These are phyloP conservation scores for Globisporangium solare DNA, from an alignment of 352 stramenopile species.

Conservation along the genomic window DNA sequence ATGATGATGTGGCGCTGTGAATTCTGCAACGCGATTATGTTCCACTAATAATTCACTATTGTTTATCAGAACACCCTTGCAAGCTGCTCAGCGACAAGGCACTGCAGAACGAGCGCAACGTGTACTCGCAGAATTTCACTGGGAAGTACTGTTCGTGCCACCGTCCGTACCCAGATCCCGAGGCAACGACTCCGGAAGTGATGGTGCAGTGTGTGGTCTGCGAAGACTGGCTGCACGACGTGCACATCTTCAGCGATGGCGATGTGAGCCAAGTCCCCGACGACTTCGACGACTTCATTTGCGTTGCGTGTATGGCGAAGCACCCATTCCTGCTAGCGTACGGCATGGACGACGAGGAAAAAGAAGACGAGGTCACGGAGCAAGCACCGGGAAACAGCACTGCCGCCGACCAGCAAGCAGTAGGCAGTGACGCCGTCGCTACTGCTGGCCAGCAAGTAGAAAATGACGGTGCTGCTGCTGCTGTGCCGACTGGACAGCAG, in stretches of 20 bases:
- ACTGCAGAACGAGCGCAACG: constrained; percentile 43
- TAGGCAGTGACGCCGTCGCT: neutral
- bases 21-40: neutral
- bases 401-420: neutral
- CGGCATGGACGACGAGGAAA: constrained; percentile 23
- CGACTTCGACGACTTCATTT: constrained; percentile 68
- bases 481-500: neutral
- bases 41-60: neutral
- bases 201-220: constrained; percentile 80
- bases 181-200: constrained; percentile 53
- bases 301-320: constrained; percentile 54
- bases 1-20: too few species aligned
- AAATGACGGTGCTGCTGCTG: neutral
- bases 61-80: constrained; percentile 29
- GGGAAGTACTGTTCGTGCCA: constrained; percentile 69
- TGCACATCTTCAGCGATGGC: constrained; percentile 40
- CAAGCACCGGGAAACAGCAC: neutral
- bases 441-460: constrained; percentile 1
- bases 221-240: constrained; percentile 76
- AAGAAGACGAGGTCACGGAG: constrained; percentile 8
- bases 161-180: constrained; percentile 69
- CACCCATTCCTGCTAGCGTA: constrained; percentile 64
- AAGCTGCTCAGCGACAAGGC: constrained; percentile 53
- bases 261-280: constrained; percentile 12
- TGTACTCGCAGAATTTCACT: constrained; percentile 71